phyloP scores from a whole-genome alignment of 2,329 filamentous ascomycete species.

The Aspergillus sp. region DNA sequence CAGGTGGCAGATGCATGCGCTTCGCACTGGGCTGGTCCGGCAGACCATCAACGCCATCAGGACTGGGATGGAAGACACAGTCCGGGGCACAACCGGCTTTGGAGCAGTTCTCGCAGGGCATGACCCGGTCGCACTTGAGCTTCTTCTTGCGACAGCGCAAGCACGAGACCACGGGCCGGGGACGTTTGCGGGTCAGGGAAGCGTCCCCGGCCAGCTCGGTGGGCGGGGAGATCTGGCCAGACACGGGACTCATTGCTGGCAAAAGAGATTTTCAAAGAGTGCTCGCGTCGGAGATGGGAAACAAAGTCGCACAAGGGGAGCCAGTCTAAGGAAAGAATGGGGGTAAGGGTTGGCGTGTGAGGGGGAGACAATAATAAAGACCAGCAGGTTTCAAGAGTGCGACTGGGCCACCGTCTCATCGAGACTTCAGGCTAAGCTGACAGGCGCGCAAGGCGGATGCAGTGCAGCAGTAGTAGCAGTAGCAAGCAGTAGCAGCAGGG shows the following conservation, averaged over 20 bases:
- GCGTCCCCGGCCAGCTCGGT: background rate
- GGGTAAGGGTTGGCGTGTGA: too few relatives aligned
- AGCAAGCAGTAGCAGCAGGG: too few relatives aligned
- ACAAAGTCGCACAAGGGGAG: too few relatives aligned
- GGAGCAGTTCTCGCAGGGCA: slow-evolving; percentile 27
- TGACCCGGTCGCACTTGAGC: slow-evolving; percentile 27
- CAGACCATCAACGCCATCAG: background rate
- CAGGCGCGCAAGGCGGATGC: background rate
- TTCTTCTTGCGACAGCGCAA: slow-evolving; percentile 30
- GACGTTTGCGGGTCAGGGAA: slow-evolving; percentile 20
- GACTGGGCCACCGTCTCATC: too few relatives aligned
- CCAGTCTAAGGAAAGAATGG: too few relatives aligned
- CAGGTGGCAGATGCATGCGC: background rate
- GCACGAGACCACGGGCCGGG: slow-evolving; percentile 28
- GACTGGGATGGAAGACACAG: slow-evolving; percentile 22
- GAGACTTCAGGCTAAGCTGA: background rate
- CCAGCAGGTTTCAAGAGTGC: too few relatives aligned
- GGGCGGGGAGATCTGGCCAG: background rate
- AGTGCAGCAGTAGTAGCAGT: too few relatives aligned
- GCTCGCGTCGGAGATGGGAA: too few relatives aligned
- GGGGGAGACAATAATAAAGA: too few relatives aligned
- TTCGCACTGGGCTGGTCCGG: background rate
- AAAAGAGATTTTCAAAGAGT: too few relatives aligned
- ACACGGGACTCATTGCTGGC: background rate
- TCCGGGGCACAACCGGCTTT: slow-evolving; percentile 19